Conservation (phyloP, 2,329 filamentous ascomycete species). For the Rhytidhysteron rufulum region DNA sequence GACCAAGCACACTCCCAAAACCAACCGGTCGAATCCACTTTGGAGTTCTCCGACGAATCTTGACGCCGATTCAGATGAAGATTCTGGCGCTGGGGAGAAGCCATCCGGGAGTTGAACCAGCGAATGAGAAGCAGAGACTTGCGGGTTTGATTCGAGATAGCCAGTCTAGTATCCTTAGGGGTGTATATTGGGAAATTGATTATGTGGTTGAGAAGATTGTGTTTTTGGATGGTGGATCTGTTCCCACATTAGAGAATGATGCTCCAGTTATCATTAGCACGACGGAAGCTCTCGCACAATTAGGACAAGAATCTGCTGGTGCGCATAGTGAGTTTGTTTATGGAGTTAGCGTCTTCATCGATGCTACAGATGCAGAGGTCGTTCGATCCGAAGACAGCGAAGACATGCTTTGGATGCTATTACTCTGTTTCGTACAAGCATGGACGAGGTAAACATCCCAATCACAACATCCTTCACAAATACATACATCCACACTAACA, state of each 20-base stretch:
- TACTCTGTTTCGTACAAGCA: not conserved
- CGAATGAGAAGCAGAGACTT: slow-evolving; percentile 30
- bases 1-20: slow-evolving; percentile 8
- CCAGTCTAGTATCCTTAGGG: slow-evolving; percentile 27
- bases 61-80: slow-evolving; percentile 24
- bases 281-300: slow-evolving; percentile 9
- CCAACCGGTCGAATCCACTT: slow-evolving; percentile 8
- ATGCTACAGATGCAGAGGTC: not conserved
- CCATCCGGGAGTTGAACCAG: slow-evolving; percentile 17
- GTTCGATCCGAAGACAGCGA: not conserved
- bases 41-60: slow-evolving; percentile 4
- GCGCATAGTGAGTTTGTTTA: not conserved
- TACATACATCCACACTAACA: not conserved
- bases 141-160: slow-evolving; percentile 36
- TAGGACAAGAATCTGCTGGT: slow-evolving; percentile 11
- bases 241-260: slow-evolving; percentile 1
- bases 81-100: slow-evolving; percentile 12
- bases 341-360: not conserved
- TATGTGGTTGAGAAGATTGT: slow-evolving; percentile 18
- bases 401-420: slow-evolving; percentile 3
- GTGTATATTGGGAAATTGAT: slow-evolving; percentile 13
- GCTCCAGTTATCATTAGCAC: slow-evolving; percentile 12
- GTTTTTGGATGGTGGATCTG: slow-evolving; percentile 2
- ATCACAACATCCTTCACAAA: not conserved
- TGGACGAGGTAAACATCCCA: not conserved